Percentiles rank a stretch among this genome's conserved stretches.
phyloP scores from a whole-genome alignment of 106 monocot species.

The Amphibolis antarctica region DNA sequence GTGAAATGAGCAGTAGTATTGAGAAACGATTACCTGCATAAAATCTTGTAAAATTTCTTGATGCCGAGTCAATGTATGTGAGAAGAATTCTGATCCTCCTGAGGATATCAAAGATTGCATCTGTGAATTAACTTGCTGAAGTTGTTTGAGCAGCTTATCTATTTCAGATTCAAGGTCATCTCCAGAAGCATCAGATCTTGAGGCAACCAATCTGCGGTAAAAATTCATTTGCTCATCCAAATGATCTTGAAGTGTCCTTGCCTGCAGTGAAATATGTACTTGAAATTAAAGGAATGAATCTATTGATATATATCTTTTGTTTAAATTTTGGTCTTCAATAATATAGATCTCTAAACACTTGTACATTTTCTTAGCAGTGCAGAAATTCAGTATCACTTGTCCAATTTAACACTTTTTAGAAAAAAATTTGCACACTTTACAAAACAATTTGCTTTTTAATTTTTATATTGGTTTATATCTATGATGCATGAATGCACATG shows the following conservation, averaged over 20 bases:
- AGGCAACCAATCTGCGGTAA: conserved; percentile 59
- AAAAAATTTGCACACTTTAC: too few relatives aligned
- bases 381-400: too few relatives aligned
- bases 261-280: conserved; percentile 26
- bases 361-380: too few relatives aligned
- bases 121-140: conserved; percentile 85
- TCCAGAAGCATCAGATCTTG: conserved; percentile 56
- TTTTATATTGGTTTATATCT: too few relatives aligned
- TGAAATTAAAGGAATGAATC: conserved; percentile 1
- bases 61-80: conserved; percentile 82
- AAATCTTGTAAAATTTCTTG: conserved; percentile 89
- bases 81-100: conserved; percentile 84
- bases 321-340: too few relatives aligned
- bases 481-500: too few relatives aligned
- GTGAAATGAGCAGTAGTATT: not conserved
- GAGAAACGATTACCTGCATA: conserved; percentile 49
- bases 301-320: not conserved
- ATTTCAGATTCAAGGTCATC: conserved; percentile 70
- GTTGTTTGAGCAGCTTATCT: conserved; percentile 75
- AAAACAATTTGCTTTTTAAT: too few relatives aligned
- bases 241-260: conserved; percentile 80
- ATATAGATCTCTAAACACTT: too few relatives aligned
- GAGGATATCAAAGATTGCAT: conserved; percentile 95
- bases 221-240: conserved; percentile 82
- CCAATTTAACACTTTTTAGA: too few relatives aligned